phyloP scores from a whole-genome alignment of 1,139 yeast species.

The Candida labiduridarum region DNA sequence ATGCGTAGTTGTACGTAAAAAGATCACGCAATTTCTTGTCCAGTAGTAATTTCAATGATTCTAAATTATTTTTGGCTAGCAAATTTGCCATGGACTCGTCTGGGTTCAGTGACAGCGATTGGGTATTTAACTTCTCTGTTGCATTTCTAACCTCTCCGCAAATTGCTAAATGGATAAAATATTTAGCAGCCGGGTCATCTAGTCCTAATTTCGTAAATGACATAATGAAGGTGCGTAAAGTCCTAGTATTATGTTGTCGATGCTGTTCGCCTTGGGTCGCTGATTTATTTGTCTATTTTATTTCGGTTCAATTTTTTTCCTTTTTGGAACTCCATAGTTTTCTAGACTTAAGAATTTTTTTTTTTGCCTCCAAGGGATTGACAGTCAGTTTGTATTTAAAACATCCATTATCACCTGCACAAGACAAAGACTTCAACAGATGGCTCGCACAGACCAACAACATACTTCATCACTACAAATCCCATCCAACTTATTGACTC shows the following conservation, averaged over 20 bases:
- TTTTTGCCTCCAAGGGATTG: neutral
- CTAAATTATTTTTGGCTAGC: neutral
- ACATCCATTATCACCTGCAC: neutral
- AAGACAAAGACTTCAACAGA: neutral
- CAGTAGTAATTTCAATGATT: neutral
- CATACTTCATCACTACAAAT: constrained; percentile 2
- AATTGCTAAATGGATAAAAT: neutral
- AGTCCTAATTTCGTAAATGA: neutral
- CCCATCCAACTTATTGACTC: constrained; percentile 23
- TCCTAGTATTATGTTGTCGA: neutral
- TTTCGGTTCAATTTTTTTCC: neutral
- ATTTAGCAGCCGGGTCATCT: neutral
- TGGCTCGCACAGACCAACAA: neutral
- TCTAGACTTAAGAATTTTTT: too few species aligned
- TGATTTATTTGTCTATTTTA: neutral
- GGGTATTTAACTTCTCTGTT: neutral
- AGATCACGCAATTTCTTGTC: neutral
- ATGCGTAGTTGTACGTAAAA: neutral
- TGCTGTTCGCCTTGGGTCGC: neutral
- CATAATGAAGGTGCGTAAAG: neutral
- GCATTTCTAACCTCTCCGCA: neutral
- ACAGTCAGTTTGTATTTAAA: neutral
- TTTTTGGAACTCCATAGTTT: neutral
- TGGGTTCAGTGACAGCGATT: neutral
- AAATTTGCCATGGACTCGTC: neutral